Conservation (phyloP, 768 basidiomycete species). For the Agrocybe pediades region DNA sequence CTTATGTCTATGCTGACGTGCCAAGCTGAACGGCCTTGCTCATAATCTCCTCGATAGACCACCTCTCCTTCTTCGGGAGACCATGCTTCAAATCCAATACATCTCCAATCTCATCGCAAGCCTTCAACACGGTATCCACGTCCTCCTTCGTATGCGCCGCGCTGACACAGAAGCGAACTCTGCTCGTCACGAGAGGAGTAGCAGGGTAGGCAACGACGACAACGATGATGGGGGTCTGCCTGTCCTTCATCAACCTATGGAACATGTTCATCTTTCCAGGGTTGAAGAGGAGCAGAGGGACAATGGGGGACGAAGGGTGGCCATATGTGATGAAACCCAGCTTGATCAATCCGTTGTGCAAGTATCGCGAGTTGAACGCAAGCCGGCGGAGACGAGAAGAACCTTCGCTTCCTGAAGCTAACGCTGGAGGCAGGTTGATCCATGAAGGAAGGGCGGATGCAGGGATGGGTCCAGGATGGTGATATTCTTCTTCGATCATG, state of each 20-base stretch:
- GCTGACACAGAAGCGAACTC: constrained; percentile 93
- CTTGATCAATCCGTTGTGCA: constrained; percentile 81
- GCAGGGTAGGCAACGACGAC: constrained; percentile 93
- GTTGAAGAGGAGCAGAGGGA: constrained; percentile 90
- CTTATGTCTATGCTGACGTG: constrained; percentile 3
- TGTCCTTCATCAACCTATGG: constrained; percentile 83
- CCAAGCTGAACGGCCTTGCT: constrained; percentile 74
- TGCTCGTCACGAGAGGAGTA: constrained; percentile 83
- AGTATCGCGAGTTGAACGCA: constrained; percentile 95
- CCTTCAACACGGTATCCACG: constrained; percentile 80
- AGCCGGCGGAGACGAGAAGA: constrained; percentile 79
- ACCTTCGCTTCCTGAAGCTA: constrained; percentile 87
- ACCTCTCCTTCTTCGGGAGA: constrained; percentile 53
- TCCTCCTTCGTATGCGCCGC: constrained; percentile 98
- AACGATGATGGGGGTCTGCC: constrained; percentile 79
- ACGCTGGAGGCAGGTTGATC: constrained; percentile 70
- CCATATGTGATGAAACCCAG: constrained; percentile 98
- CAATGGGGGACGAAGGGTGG: constrained; percentile 87
- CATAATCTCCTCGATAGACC: constrained; percentile 77
- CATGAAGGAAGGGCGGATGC: constrained; percentile 69
- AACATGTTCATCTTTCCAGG: constrained; percentile 94
- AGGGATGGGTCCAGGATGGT: constrained; percentile 73
- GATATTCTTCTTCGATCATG: constrained; percentile 34
- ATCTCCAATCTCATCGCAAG: constrained; percentile 92
- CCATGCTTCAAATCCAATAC: constrained; percentile 89